Evolutionary conservation across 768 basidiomycete species (phyloP).

Genomic region (Suillus luteus): DNA sequence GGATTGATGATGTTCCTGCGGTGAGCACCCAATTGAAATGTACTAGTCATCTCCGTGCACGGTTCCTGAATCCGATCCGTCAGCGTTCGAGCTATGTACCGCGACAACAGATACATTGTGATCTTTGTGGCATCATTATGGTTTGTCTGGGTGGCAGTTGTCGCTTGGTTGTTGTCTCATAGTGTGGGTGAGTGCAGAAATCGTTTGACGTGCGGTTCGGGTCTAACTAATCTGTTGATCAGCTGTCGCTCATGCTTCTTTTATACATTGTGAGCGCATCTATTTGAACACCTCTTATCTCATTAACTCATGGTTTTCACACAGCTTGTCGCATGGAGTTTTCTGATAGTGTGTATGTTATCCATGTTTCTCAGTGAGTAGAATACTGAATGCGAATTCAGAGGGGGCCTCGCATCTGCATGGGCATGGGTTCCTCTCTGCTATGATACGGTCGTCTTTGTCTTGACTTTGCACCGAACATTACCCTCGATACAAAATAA

Average conservation of each 20-base stretch:
- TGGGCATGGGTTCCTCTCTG: slow-evolving; percentile 45
- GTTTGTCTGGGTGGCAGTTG: slow-evolving; percentile 44
- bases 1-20: slow-evolving; percentile 49
- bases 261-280: slow-evolving; percentile 16
- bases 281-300: slow-evolving; percentile 26
- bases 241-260: slow-evolving; percentile 19
- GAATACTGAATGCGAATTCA: slow-evolving; percentile 7
- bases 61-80: background rate
- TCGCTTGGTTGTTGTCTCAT: slow-evolving; percentile 55
- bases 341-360: slow-evolving; percentile 22
- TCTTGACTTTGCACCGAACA: slow-evolving; percentile 36
- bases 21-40: slow-evolving; percentile 25
- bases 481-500: slow-evolving; percentile 21
- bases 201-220: background rate
- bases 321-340: slow-evolving; percentile 47
- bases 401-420: slow-evolving; percentile 30
- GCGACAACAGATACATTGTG: slow-evolving; percentile 12
- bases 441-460: slow-evolving; percentile 40
- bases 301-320: background rate
- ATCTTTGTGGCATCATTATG: slow-evolving; percentile 35
- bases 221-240: slow-evolving; percentile 6
- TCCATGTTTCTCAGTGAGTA: background rate
- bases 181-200: slow-evolving; percentile 46
- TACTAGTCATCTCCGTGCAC: background rate
- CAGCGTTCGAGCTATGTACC: slow-evolving; percentile 26